Evolutionary conservation across 768 basidiomycete species (phyloP), one percentile per base, ranked within the genome.

Genomic region (Lactarius sp.): DNA sequence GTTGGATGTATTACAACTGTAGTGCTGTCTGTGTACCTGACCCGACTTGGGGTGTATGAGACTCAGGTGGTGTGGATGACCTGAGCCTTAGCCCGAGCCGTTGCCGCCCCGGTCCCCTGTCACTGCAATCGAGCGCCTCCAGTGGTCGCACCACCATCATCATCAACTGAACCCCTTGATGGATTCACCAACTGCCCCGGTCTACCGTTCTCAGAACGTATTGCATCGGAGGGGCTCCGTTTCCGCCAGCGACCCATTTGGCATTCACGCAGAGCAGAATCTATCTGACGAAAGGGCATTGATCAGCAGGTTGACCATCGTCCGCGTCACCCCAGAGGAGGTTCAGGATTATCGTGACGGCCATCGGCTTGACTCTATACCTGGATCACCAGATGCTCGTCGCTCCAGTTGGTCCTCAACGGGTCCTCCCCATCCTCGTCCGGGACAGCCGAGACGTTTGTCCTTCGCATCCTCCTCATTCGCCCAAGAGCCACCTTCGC

Each of bases 391-490:
- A 36, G 59, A 65, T 13, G 37, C 51, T 44, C 64, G 61, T 10
- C 50, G 57, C 20, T 36, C 47, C 33, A 62, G n/a, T 36, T 56
- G 56, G 53, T 50, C 56, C 10, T 47, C 63, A 31, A 41, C 60
- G 18, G 44, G 37, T 20, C 34, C 58, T 34, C 22, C 20, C 14
- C 56, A 60, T 27, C 57, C 37, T 18, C 52, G 53, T 42, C 2
- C 57, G 5, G 58, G 42, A 13, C 44, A 59, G 33, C 18, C 66
- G 31, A 50, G 63, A 36, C 67, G 67, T 5, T 56, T 68, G 18
- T 68, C 67, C 13, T 68, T 68, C 49, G 67, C 67, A 16, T 63
- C 67, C 27, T 56, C 67, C 42, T 68, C 67, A 7, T 68, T 68
- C 44, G 49, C 64, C 14, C 55, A 56, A 1, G 66, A 64, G 20